phyloP scores from a whole-genome alignment of 208 protist species.

The Acanthamoeba sp. region DNA sequence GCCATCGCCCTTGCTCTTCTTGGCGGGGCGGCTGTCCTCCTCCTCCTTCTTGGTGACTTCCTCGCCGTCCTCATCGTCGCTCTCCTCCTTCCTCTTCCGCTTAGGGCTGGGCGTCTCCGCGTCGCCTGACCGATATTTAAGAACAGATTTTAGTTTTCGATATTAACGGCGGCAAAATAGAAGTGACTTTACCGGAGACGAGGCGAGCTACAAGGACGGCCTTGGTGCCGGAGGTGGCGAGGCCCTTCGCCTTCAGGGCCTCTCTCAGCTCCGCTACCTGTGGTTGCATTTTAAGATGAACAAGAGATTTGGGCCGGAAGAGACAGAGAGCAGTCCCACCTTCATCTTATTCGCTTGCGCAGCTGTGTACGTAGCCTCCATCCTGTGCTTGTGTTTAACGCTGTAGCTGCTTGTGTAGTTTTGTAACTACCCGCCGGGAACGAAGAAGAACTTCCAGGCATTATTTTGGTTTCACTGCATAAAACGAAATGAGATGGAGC shows the following conservation, averaged over 20 bases:
- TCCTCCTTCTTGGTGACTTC: background rate
- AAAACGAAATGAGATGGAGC: too few species aligned
- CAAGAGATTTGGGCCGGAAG: background rate
- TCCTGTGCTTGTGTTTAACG: background rate
- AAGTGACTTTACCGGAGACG: background rate
- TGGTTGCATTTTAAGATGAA: too few species aligned
- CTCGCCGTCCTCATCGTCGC: slow-evolving; percentile 9
- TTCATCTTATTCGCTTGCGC: background rate
- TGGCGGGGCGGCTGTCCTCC: background rate
- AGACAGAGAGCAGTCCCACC: background rate
- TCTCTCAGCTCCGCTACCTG: slow-evolving; percentile 40
- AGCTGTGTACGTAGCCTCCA: background rate
- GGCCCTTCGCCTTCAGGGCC: background rate
- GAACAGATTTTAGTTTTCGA: too few species aligned
- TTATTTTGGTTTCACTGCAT: too few species aligned
- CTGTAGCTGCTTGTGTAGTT: too few species aligned
- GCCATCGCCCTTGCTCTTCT: background rate
- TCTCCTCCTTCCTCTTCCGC: slow-evolving; percentile 1
- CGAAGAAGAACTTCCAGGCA: too few species aligned
- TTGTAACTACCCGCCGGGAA: too few species aligned
- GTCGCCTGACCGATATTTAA: too few species aligned
- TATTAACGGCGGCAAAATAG: too few species aligned
- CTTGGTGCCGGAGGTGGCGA: background rate
- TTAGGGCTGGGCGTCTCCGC: background rate
- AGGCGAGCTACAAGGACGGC: background rate